Evolutionary conservation across 768 basidiomycete genomes (phyloP), one percentile per base, ranked within the genome.

Genomic region (Mycena metata): DNA sequence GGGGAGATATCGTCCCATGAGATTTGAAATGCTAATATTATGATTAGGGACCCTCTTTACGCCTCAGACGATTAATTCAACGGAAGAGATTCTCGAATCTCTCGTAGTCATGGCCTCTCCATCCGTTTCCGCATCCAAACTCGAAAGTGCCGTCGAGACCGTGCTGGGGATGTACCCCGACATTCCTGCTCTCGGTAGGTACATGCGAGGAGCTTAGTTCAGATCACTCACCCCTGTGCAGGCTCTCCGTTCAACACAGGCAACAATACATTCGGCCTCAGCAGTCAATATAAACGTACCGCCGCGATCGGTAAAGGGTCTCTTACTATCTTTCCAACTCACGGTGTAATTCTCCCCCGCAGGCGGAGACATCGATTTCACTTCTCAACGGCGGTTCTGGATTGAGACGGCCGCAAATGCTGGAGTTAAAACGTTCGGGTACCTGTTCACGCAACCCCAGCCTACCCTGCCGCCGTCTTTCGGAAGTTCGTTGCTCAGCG

Each of bases 361-460:
- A 79, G 82, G 70, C 59, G 79, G 83, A 16, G 81, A 89, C 74
- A 6, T 84, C 2, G 55, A 42, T 33, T 85, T 85, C 70, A 76
- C 78, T 21, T 76, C 81, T 1, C 79, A 77, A 42, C 79, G 84
- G 26, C 79, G 85, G 26, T 72, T 76, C 17, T 83, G 79, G 76
- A 83, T 82, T 19, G 78, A 80, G 36, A 83, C 81, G 1, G 82
- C 86, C 2, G 78, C 78, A 19, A 79, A 71, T 6, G 73, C 72
- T 11, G 84, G 84, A 8, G 79, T 83, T 5, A 79, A 80, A 64
- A 78, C 79, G 2, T 85, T 78, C 60, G 84, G 81, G 1, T 86
- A 86, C 67, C 72, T 83, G 7, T 86, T 85, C 69, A 81, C 80
- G 0, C 80, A 85, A 36, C 81, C 80, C 1, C 79, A 81, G 21